Conservation (phyloP, 306 rosid species). For the Trifolium dubium region DNA sequence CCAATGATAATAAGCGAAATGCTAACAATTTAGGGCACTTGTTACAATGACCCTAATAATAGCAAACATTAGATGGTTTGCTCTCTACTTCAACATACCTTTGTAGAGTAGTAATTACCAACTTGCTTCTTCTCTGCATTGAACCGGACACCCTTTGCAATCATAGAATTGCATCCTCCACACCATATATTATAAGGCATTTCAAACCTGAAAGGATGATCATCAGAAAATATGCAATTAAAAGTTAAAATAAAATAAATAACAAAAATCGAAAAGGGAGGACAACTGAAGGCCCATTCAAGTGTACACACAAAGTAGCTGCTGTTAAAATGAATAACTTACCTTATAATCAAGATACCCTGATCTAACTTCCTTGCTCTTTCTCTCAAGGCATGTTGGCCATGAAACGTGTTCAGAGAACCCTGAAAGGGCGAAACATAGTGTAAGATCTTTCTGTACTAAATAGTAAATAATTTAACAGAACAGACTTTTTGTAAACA, state of each 20-base stretch:
- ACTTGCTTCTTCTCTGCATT: constrained; percentile 98
- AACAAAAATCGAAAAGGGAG: background rate
- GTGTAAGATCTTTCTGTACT: constrained; percentile 31
- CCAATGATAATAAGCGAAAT: too few species aligned
- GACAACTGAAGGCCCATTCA: constrained; percentile 1
- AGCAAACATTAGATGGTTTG: background rate
- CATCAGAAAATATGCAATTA: constrained; percentile 6
- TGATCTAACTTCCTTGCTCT: constrained; percentile 88
- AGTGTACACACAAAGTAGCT: background rate
- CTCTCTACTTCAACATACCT: constrained; percentile 52
- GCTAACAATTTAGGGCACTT: too few species aligned
- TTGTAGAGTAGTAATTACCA: constrained; percentile 91
- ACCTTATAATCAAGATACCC: constrained; percentile 91
- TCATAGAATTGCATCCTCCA: constrained; percentile 98
- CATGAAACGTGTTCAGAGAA: constrained; percentile 86
- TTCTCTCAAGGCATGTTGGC: constrained; percentile 95
- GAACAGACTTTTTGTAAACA: background rate
- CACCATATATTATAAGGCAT: constrained; percentile 96
- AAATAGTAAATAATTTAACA: constrained; percentile 22
- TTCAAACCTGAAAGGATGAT: constrained; percentile 71
- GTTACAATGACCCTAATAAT: too few species aligned
- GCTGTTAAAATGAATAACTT: constrained; percentile 23
- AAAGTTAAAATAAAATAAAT: background rate
- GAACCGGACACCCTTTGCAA: constrained; percentile 95
- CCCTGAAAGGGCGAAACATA: constrained; percentile 57